Evolutionary conservation across 1,284 basidiomycete species (phyloP).

Genomic region (Omphalotus olearius): DNA sequence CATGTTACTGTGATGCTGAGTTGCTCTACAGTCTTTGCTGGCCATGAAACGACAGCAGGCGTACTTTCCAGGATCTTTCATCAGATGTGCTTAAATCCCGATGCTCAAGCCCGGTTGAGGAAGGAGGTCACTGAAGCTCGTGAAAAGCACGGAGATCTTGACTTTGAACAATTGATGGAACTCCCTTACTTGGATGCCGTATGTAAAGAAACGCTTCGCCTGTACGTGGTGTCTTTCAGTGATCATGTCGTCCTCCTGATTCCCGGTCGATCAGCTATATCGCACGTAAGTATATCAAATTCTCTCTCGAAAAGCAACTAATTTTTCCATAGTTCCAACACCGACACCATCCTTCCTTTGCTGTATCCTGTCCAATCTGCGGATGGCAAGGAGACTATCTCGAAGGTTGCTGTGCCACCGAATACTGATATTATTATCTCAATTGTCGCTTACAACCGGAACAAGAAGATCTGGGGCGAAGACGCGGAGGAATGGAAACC

Average conservation of each 20-base stretch:
- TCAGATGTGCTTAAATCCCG: not conserved
- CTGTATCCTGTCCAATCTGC: not conserved
- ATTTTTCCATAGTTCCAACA: not conserved
- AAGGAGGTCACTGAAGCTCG: conserved; percentile 2
- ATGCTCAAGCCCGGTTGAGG: not conserved
- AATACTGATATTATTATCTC: conserved; percentile 2
- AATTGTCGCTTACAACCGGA: not conserved
- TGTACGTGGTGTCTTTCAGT: not conserved
- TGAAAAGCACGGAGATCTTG: not conserved
- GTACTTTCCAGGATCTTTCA: not conserved
- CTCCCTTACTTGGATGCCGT: conserved; percentile 8
- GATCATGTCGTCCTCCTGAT: not conserved
- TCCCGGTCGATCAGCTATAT: not conserved
- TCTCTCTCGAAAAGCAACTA: not conserved
- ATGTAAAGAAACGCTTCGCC: conserved; percentile 3
- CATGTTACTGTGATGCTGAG: not conserved
- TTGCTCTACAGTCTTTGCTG: not conserved
- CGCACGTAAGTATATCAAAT: not conserved
- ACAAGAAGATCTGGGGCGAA: conserved; percentile 2
- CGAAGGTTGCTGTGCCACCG: not conserved
- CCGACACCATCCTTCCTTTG: not conserved
- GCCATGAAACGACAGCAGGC: not conserved
- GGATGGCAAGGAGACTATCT: not conserved
- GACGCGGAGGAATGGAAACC: conserved; percentile 4
- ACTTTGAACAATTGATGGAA: not conserved